A percentile compares a stretch with the other conserved stretches of the same genome.
These are phyloP conservation scores for Aphanomyces cochlioides DNA, from an alignment of 352 stramenopile species.

Conservation along the genomic window DNA sequence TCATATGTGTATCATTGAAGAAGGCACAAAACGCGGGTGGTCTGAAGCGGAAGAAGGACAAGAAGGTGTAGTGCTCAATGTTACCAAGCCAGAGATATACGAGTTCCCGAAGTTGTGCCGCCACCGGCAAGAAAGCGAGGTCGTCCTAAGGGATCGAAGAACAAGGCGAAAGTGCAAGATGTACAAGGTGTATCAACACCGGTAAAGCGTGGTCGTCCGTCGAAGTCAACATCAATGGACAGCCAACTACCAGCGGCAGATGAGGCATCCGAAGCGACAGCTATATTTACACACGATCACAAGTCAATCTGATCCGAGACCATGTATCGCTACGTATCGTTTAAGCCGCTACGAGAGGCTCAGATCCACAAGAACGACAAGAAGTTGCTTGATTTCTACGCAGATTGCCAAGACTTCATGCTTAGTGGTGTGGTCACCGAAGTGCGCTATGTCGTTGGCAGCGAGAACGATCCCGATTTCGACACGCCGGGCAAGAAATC, in stretches of 20 bases:
- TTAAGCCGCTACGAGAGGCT: no score
- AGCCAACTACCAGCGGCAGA: not conserved
- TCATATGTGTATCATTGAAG: not conserved
- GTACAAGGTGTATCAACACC: not conserved
- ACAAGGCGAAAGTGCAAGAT: not conserved
- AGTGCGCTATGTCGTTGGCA: constrained; percentile 1
- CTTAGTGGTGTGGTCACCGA: not conserved
- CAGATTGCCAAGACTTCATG: no score
- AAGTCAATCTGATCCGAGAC: not conserved
- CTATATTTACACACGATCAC: not conserved
- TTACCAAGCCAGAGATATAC: not conserved
- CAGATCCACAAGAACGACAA: no score
- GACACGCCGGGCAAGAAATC: not conserved
- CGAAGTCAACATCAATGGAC: not conserved
- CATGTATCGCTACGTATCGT: not conserved
- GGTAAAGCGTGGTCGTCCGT: not conserved
- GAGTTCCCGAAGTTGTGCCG: not conserved
- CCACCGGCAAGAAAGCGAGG: not conserved
- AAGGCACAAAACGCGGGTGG: not conserved
- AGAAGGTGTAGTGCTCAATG: not conserved
- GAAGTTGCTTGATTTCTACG: no score
- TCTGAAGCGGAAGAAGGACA: not conserved
- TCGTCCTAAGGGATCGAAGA: not conserved
- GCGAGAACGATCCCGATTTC: not conserved
- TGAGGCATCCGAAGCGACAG: not conserved